A percentile compares a stretch with the other conserved stretches of the same genome.
These are phyloP conservation scores for Cyberlindnera suaveolens DNA, from an alignment of 805 yeast species.

Conservation along the genomic window DNA sequence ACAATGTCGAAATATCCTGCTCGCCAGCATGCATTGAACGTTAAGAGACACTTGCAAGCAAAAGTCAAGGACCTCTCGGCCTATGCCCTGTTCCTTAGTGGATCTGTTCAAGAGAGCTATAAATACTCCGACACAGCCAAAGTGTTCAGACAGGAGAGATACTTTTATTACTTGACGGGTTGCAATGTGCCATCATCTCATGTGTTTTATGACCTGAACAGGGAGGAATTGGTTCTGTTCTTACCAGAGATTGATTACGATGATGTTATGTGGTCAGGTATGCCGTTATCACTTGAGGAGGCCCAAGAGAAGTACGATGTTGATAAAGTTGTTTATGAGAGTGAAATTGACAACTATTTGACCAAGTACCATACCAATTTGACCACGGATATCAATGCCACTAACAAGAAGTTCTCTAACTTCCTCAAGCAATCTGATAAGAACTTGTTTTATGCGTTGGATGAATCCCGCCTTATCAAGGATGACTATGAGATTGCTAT, in stretches of 20 bases:
- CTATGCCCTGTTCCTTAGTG: conserved; percentile 52
- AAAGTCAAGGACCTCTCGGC: conserved; percentile 20
- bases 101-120: conserved; percentile 50
- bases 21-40: conserved; percentile 61
- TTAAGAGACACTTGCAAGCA: conserved; percentile 32
- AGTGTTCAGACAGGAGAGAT: conserved; percentile 83
- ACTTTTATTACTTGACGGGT: conserved; percentile 84
- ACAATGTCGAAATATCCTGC: conserved; percentile 66
- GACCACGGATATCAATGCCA: conserved; percentile 53
- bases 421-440: conserved; percentile 37
- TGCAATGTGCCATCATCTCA: conserved; percentile 74
- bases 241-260: conserved; percentile 82
- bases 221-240: conserved; percentile 60
- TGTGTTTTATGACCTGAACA: conserved; percentile 47
- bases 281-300: conserved; percentile 63
- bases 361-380: conserved; percentile 26
- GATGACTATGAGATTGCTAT: conserved; percentile 75
- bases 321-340: conserved; percentile 66
- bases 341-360: conserved; percentile 36
- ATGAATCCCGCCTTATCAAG: conserved; percentile 80
- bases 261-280: conserved; percentile 95
- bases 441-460: conserved; percentile 65
- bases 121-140: conserved; percentile 76
- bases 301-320: conserved; percentile 68
- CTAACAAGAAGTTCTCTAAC: conserved; percentile 27